Base-by-base conservation (phyloP, 2,329 filamentous ascomycete genomes). In the Monosporascus sp. region DNA sequence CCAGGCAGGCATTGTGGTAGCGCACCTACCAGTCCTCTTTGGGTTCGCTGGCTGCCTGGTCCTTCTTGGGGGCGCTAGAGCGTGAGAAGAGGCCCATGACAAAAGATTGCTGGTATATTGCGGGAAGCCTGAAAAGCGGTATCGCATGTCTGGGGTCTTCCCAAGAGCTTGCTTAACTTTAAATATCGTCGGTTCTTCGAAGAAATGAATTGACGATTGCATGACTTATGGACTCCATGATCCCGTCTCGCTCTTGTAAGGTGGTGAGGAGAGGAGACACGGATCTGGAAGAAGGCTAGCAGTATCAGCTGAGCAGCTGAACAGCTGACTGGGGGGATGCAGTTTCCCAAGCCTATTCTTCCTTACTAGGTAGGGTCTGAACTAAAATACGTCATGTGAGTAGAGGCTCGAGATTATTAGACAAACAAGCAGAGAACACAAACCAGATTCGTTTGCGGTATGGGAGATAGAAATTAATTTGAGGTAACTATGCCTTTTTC, bases 1-100 rank as follows among this genome's bases (percentile, higher is more conserved):
- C 54, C n/a, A 28, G 54, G 18, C 59, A 59, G 50, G 57, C 56
- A 41, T 63, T 59, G 18, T 54, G n/a, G 45, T 55, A 64, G 18
- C 60, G 60, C 18, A 51, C 55, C 45, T 65, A 65, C 28, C 24
- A 24, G 15, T 15, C n/a, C 43, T 18, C 2, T 18, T 31, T 31
- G 22, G 43, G 14, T 6, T 18, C 24, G 24, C 14, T 14, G 24
- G 24, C 7, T 14, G 22, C 43, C 20, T 28, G 43, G 41, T 44
- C 41, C 41, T 46, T 22, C 43, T 17, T 14, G 22, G 43, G 31
- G 14, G 18, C 24, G 22, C 20, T 46, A 3, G 24, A 31, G 11
- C 24, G 11, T 18, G 43, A 46, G 43, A 46, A 46, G 43, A 46
- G 20, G 26, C 43, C 43, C 43, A 46, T 46, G 20, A 22, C 9